Conservation (phyloP, 805 yeast genomes). For the Suhomyces sp. region DNA sequence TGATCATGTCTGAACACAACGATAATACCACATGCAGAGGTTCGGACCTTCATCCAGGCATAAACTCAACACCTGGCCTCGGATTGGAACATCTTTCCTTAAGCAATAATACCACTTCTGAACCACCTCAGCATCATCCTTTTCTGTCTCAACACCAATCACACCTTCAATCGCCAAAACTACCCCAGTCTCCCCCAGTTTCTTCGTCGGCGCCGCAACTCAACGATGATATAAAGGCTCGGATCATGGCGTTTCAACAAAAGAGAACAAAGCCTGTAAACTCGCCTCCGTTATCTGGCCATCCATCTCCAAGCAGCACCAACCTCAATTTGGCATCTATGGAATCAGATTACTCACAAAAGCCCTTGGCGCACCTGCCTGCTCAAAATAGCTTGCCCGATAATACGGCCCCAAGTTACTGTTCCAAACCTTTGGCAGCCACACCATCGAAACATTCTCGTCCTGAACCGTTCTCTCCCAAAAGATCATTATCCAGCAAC, state of each 20-base stretch:
- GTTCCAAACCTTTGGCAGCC: conserved; percentile 22
- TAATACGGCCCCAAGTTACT: neutral
- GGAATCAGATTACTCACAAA: neutral
- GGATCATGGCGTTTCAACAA: conserved; percentile 83
- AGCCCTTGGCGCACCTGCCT: neutral
- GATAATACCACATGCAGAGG: neutral
- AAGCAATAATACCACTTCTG: neutral
- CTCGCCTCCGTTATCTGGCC: conserved; percentile 12
- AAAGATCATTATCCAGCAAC: conserved; percentile 10
- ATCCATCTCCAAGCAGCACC: conserved; percentile 7
- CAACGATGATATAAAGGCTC: conserved; percentile 75
- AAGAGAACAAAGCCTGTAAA: conserved; percentile 45
- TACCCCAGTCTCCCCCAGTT: conserved; percentile 7
- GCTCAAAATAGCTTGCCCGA: neutral
- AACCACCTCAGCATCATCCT: neutral
- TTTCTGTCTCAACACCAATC: neutral
- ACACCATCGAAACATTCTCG: conserved; percentile 19
- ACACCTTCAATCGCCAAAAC: conserved; percentile 1
- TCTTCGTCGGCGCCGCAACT: conserved; percentile 8
- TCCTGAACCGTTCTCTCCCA: neutral
- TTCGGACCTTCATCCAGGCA: neutral
- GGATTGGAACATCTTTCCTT: neutral
- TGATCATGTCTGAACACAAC: neutral
- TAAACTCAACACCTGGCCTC: neutral
- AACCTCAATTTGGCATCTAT: neutral